These are phyloP conservation scores for Mycena vitilis DNA, from an alignment of 768 basidiomycete genomes.

Conservation along the genomic window DNA sequence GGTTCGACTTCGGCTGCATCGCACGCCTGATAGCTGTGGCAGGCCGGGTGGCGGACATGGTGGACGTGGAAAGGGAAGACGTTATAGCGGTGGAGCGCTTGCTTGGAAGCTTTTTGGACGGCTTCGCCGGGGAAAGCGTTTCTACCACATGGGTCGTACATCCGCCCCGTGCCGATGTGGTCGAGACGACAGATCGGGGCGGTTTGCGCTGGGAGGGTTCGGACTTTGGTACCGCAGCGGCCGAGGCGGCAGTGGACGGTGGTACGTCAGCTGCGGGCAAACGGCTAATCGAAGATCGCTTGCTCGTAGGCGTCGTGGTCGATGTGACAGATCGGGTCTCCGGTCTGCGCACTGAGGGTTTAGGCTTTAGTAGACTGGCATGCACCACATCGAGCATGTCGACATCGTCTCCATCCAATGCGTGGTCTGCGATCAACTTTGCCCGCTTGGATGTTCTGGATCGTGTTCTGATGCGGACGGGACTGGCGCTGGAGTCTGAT, in stretches of 20 bases:
- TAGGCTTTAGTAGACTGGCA: slow-evolving; percentile 26
- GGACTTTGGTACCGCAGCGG: no score
- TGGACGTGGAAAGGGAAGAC: slow-evolving; percentile 26
- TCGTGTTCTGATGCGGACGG: slow-evolving; percentile 33
- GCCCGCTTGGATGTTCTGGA: slow-evolving; percentile 31
- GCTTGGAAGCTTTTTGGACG: slow-evolving; percentile 32
- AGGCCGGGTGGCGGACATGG: slow-evolving; percentile 21
- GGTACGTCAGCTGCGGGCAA: slow-evolving; percentile 22
- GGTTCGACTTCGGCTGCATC: slow-evolving; percentile 33
- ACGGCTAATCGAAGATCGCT: slow-evolving; percentile 22
- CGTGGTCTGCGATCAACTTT: slow-evolving; percentile 1
- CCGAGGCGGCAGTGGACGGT: no score
- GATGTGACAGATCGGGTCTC: slow-evolving; percentile 26
- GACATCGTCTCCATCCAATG: slow-evolving; percentile 29
- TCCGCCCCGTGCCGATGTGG: no score
- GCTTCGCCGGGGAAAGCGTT: no score
- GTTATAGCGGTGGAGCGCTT: slow-evolving; percentile 26
- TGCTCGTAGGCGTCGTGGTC: slow-evolving; percentile 10
- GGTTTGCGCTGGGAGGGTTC: no score
- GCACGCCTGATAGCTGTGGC: slow-evolving; percentile 28
- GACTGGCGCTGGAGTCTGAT: slow-evolving; percentile 31
- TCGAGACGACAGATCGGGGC: no score
- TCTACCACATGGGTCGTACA: no score
- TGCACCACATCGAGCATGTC: slow-evolving; percentile 22
- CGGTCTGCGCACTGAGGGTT: slow-evolving; percentile 25